Conservation (phyloP, 140 eudicot species). For the Oenanthe javanica region DNA sequence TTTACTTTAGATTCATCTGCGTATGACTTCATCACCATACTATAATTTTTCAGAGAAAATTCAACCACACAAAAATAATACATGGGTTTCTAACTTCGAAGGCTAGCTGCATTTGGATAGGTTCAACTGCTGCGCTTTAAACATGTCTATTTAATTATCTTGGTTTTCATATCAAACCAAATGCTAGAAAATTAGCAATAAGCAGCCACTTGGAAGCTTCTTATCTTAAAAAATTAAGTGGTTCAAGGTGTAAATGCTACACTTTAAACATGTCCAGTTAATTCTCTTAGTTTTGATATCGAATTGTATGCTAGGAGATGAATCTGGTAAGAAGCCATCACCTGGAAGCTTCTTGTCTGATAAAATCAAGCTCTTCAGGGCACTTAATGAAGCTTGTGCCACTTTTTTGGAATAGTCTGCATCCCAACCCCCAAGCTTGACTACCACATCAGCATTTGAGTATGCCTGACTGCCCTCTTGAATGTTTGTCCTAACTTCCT, state of each 20-base stretch:
- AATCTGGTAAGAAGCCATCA: constrained; percentile 8
- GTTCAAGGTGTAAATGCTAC: not conserved
- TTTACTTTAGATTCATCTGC: not conserved
- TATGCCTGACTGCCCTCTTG: constrained; percentile 55
- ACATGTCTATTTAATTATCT: not conserved
- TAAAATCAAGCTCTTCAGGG: constrained; percentile 67
- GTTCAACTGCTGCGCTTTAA: not conserved
- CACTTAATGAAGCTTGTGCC: constrained; percentile 89
- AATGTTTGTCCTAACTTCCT: constrained; percentile 60
- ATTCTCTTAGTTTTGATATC: not conserved
- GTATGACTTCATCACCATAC: not conserved
- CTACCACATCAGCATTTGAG: constrained; percentile 89
- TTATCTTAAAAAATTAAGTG: not conserved
- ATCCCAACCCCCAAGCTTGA: constrained; percentile 85
- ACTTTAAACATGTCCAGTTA: not conserved
- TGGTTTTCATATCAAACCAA: not conserved
- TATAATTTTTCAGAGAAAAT: not conserved
- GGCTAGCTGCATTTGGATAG: not conserved
- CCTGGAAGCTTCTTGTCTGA: constrained; percentile 93
- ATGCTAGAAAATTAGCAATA: not conserved
- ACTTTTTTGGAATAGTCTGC: constrained; percentile 60
- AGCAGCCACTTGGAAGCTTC: not conserved
- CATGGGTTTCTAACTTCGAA: not conserved
- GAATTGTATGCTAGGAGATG: not conserved
- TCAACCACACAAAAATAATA: not conserved